Evolutionary conservation across 805 yeast genomes (phyloP), one percentile per base, ranked within the genome.

Genomic region (Kazachstania bromeliacearum): DNA sequence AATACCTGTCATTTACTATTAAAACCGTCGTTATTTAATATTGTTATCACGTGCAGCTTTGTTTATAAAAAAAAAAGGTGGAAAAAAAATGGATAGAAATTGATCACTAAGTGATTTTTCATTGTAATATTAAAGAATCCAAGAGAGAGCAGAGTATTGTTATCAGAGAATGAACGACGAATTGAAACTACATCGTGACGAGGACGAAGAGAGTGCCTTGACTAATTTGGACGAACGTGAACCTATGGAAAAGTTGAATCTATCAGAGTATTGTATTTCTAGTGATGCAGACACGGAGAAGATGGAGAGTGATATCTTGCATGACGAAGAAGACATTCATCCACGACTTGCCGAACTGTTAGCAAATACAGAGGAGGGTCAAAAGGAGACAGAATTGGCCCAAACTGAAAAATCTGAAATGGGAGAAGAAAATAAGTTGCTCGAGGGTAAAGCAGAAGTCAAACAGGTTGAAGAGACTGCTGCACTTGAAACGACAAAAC

Each of bases 281-380:
- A 79, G 92, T 12, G 96, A 87, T 59, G 95, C 92, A 13, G 96
- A 87, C 55, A 87, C 96, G 0, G 96, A 87, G 53, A 79, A 75
- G 48, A 75, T 85, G 84, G 89, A 76, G 30, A 53, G 60, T 43
- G 54, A 61, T 40, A 47, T 39, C 2, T 39, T 41, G 37, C 42
- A 45, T 36, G 39, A 41, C n/a, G 31, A 38, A 26, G 21, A 44
- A 10, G 46, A 41, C 25, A 24, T 31, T 4, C 44, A 45, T 13
- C 53, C 51, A 13, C 50, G 40, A 20, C 34, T 52, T 10, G 39
- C 48, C 18, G 50, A 50, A 19, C 40, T 45, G 31, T 46, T 49
- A 1, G 38, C 37, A 4, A 37, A 36, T 4, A 44, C 37, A 5
- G 35, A 28, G 18, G 21, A 16, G n/a, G 32, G n/a, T 4, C 9